Base-by-base conservation (phyloP, 495 filamentous ascomycete genomes). In the Penicillium lagena region DNA sequence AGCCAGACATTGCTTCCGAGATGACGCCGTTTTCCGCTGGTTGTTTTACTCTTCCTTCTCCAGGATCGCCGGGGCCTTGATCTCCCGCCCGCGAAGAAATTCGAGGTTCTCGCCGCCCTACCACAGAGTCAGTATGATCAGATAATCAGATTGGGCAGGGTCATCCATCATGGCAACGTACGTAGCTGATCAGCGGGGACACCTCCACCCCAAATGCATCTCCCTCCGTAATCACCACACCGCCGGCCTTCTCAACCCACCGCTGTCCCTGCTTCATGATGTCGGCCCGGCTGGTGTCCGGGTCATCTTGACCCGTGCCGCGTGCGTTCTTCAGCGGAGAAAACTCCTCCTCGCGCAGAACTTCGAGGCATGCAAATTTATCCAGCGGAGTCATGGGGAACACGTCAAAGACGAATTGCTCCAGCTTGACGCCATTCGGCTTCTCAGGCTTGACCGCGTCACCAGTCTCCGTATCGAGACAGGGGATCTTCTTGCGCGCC, bases 391-490 rank as follows among this genome's bases (percentile, higher is more conserved):
- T 76, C 76, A 88, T 74, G 37, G 94, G 91, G 77, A 99, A 99
- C 54, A 93, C 89, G 64, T 99, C 93, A 67, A 99, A 99, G 41
- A 99, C 90, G 52, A 97, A 99, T 66, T 96, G 94, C 75, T 99
- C 93, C 39, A 99, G 78, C 72, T 99, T 99, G 76, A 99, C 88
- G 40, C 93, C 93, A 60, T 99, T 99, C 22, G 93, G 87, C 71
- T 89, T 93, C 56, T 83, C 77, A 0, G 93, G 91, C 75, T 96
- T 95, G 61, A 94, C 73, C 4, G 75, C 74, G 56, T 86, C 82
- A 46, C 89, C 93, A 13, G 71, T 85, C 56, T 85, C 77, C 4
- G 78, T 70, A 57, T 96, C 77, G 44, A 88, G 77, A 64, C 82
- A 85, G 8, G 90, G 89, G 48, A 99, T 99, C 86, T 99, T 99